Conservation (phyloP, 2,329 filamentous ascomycete genomes). For the Gremmenia infestans region DNA sequence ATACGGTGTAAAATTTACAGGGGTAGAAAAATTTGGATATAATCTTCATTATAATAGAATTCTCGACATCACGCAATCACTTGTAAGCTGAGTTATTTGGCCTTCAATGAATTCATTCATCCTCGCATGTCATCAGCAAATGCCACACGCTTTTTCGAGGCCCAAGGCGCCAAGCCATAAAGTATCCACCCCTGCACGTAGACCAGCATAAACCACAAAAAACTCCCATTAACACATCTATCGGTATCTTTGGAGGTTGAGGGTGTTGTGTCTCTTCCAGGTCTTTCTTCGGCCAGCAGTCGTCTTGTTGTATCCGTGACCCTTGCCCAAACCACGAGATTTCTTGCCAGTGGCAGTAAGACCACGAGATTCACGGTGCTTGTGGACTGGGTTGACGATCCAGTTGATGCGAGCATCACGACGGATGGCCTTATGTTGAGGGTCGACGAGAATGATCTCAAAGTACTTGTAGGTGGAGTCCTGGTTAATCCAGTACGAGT, state of each 20-base stretch:
- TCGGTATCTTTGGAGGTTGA: conserved; percentile 97
- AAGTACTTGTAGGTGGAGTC: conserved; percentile 99
- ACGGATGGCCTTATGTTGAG: conserved; percentile 99
- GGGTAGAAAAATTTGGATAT: no score
- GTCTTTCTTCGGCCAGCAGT: conserved; percentile 96
- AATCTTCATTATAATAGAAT: no score
- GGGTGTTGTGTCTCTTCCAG: conserved; percentile 99
- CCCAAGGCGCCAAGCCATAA: conserved; percentile 17
- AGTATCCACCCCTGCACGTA: conserved; percentile 19
- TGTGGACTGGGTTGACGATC: conserved; percentile 99
- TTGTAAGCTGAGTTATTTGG: background rate
- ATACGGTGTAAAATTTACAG: no score
- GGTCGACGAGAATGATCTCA: conserved; percentile 99
- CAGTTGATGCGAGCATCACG: conserved; percentile 99
- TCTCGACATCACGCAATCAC: background rate
- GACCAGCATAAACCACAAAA: conserved; percentile 22
- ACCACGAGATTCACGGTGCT: conserved; percentile 98
- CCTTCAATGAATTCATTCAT: conserved; percentile 18
- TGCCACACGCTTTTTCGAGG: conserved; percentile 18
- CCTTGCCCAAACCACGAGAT: conserved; percentile 98
- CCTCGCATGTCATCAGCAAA: conserved; percentile 21
- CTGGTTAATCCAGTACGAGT: conserved; percentile 99
- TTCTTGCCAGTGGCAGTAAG: conserved; percentile 99
- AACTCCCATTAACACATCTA: conserved; percentile 42
- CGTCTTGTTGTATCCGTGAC: conserved; percentile 99